Evolutionary conservation across 1,284 basidiomycete genomes (phyloP), one percentile per base, ranked within the genome.

Genomic region (Ganoderma sinense): DNA sequence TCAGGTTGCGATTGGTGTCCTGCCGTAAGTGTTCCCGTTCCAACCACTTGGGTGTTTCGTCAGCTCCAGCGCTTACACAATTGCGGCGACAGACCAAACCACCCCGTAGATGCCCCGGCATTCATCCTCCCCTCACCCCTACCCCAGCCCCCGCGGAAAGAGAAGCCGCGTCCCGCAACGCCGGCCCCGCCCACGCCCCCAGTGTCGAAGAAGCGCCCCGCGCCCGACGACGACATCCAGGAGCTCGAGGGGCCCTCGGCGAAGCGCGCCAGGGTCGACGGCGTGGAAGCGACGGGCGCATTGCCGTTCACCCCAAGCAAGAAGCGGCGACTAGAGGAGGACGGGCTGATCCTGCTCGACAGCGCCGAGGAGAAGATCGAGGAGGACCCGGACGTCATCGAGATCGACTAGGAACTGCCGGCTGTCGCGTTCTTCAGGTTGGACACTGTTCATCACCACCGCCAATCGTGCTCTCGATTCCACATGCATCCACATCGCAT

Each of bases 271-370:
- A 85, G 82, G 74, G 77, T 79, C 31, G 79, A 74, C 23, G 66
- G 65, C 53, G 26, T 8, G 41, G 39, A 65, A 39, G 67, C 16
- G 16, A 11, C 74, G 41, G 73, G 62, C 31, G 20, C 70, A 10
- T 72, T 67, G 10, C 69, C 79, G 14, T 79, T 79, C 64, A 89
- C 88, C 71, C 89, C 91, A 16, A 90, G 86, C 75, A 92, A 93
- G 81, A 88, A 85, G 77, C 80, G 87, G 69, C 80, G 82, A 70
- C 76, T 94, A 68, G 92, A 94, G 64, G 89, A 91, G 75, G 92
- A 94, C 71, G 93, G 92, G 20, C 75, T 94, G 56, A 78, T 94
- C 45, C 73, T 93, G 74, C 78, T 94, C 77, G 91, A 92, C 33
- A 81, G 82, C n/a, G 83, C 82, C 39, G 82, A 86, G 68, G 91